Base-by-base conservation (phyloP, 2,329 filamentous ascomycete species). In the Xylariales sp. region DNA sequence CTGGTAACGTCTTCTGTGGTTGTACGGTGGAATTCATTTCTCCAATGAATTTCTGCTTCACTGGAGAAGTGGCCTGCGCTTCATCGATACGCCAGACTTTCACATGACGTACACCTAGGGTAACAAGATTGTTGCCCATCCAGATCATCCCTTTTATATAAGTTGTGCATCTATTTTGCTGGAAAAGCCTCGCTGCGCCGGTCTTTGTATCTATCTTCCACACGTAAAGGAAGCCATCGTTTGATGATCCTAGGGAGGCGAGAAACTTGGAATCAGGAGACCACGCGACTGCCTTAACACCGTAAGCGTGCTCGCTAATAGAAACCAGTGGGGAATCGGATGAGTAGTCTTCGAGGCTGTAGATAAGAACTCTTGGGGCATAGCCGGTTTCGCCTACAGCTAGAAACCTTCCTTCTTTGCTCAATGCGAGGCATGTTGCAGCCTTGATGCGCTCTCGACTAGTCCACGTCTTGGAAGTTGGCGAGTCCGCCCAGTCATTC, bases 341-440 rank as follows among this genome's bases (percentile, higher is more conserved):
- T 1, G 93, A 92, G 43, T 86, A 86, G 75, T 97, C 94, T 74
- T 92, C 88, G 5, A 96, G 89, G 39, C 89, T 93, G 80, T 97
- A 99, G 62, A 99, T 90, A 65, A 98, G 84, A 28, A 99, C 93
- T 61, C 96, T 88, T 5, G 96, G 96, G 61, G 91, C 92, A 80
- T 98, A 97, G 28, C 96, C 96, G 3, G 94, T 97, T 86, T 99
- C 96, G 75, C 96, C 96, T 3, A 98, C 92, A 8, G 95, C 96
- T 60, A 99, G 84, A 77, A 92, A 97, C 74, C 89, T 91, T 39
- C 93, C 94, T 80, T 97, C 94, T 0, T 90, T 89, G 77, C 94
- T 97, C 71, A 99, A 86, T 28, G 93, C 91, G 32, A 99, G 87
- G 76, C 94, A 97, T 5, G 94, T 97, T 1, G 94, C 93, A 18